A percentile compares a stretch with the other conserved stretches of the same genome.
phyloP scores from a whole-genome alignment of 139 green algal genomes.

The Chlamydomonas sp. region DNA sequence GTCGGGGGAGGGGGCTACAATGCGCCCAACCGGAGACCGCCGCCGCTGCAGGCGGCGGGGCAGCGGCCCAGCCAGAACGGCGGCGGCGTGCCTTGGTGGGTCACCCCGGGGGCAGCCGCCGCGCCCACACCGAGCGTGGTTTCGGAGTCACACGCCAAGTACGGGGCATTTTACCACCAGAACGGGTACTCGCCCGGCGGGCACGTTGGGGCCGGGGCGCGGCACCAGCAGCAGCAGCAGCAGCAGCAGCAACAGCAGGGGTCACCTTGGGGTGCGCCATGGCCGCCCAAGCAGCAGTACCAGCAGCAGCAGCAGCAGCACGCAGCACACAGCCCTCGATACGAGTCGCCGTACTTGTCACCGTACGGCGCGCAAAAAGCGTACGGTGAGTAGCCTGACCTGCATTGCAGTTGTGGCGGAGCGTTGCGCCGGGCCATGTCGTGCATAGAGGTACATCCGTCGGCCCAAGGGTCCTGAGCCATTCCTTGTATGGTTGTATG shows the following conservation, averaged over 20 bases:
- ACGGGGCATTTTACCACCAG: conserved; percentile 57
- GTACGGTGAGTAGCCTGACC: neutral
- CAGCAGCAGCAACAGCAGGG: neutral
- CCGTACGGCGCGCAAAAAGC: neutral
- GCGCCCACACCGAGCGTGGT: neutral
- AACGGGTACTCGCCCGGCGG: conserved; percentile 18
- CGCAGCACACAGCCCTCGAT: neutral
- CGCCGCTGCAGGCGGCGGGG: neutral
- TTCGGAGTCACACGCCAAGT: conserved; percentile 53
- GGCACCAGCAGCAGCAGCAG: conserved; percentile 13
- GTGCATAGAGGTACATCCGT: too few species aligned
- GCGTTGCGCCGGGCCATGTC: too few species aligned
- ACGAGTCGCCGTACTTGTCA: conserved; percentile 25
- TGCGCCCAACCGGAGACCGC: neutral
- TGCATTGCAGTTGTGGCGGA: neutral
- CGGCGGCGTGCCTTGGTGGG: conserved; percentile 6
- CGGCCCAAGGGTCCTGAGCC: too few species aligned
- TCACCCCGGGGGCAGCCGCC: neutral
- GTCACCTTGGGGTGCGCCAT: too few species aligned
- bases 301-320: neutral
- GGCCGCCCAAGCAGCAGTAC: neutral
- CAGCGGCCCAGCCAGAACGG: conserved; percentile 12
- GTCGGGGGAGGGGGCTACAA: too few species aligned
- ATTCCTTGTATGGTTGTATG: too few species aligned
- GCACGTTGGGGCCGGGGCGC: neutral